phyloP scores from a whole-genome alignment of 129 eudicot genomes.

The Helichrysum umbraculigerum region DNA sequence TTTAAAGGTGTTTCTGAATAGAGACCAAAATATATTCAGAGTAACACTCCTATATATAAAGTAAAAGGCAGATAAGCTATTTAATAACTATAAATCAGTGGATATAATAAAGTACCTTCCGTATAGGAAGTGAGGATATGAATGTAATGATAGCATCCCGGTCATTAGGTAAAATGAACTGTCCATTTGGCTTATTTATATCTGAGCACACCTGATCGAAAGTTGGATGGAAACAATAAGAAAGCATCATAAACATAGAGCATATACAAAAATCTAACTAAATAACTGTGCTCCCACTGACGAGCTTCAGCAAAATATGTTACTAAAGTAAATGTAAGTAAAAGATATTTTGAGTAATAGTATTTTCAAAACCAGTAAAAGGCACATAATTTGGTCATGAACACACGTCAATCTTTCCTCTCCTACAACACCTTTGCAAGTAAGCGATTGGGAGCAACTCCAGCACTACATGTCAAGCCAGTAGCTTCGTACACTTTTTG shows the following conservation, averaged over 20 bases:
- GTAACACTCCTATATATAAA: neutral
- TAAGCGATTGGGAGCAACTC: conserved; percentile 91
- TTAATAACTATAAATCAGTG: neutral
- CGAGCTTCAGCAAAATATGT: neutral
- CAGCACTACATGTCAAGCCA: conserved; percentile 99
- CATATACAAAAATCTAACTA: neutral
- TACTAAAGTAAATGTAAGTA: neutral
- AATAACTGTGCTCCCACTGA: neutral
- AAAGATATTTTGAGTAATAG: neutral
- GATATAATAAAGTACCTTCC: conserved; percentile 58
- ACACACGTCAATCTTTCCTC: conserved; percentile 13
- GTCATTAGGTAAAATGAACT: conserved; percentile 78
- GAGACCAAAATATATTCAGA: conserved; percentile 2
- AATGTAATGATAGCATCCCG: conserved; percentile 78
- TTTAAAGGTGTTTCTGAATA: conserved; percentile 12
- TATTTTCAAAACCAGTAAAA: neutral
- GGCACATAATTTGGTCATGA: neutral
- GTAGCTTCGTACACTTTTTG: conserved; percentile 63
- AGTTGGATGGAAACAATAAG: conserved; percentile 9
- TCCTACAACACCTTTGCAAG: conserved; percentile 79
- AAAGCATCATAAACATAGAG: conserved; percentile 2
- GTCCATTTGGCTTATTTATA: conserved; percentile 95
- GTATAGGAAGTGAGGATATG: conserved; percentile 90
- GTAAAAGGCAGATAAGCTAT: conserved; percentile 20
- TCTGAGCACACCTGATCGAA: conserved; percentile 81